Evolutionary conservation across 225 moss, liverwort and hornwort species (phyloP).

Genomic region (Antitrichia curtipendula): DNA sequence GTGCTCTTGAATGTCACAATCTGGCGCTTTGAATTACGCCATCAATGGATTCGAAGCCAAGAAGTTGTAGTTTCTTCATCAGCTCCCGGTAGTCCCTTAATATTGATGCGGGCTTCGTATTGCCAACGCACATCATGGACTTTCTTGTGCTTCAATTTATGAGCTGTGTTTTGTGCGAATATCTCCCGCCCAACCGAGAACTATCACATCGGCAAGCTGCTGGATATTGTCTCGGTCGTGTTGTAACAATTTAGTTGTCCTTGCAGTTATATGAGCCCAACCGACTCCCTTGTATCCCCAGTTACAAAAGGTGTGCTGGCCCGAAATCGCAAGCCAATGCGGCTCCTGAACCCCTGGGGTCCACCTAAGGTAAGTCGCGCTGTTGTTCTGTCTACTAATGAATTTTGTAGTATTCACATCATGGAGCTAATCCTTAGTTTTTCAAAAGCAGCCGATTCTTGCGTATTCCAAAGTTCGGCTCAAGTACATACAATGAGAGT

Average conservation of each 20-base stretch:
- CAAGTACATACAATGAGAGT: no score
- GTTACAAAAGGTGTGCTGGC: constrained; percentile 74
- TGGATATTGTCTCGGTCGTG: not conserved
- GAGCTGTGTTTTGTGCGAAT: not conserved
- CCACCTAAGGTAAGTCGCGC: constrained; percentile 50
- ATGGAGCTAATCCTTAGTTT: not conserved
- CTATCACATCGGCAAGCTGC: not conserved
- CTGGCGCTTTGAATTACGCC: not conserved
- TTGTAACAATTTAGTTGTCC: not conserved
- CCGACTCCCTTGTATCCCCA: constrained; percentile 85
- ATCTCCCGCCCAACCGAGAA: not conserved
- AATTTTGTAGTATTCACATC: no score
- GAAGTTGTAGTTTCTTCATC: no score
- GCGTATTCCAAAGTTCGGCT: no score
- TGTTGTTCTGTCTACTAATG: no score
- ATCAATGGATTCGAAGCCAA: not conserved
- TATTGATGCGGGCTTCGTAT: no score
- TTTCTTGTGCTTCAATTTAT: not conserved
- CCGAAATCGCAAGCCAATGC: constrained; percentile 62
- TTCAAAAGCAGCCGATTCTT: not conserved
- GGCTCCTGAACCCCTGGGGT: constrained; percentile 59
- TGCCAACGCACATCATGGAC: not conserved
- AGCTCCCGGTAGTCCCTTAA: not conserved
- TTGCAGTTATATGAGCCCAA: constrained; percentile 89
- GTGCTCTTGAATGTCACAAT: not conserved